Base-by-base conservation (phyloP, 306 rosid genomes). In the Dryas alaskensis region DNA sequence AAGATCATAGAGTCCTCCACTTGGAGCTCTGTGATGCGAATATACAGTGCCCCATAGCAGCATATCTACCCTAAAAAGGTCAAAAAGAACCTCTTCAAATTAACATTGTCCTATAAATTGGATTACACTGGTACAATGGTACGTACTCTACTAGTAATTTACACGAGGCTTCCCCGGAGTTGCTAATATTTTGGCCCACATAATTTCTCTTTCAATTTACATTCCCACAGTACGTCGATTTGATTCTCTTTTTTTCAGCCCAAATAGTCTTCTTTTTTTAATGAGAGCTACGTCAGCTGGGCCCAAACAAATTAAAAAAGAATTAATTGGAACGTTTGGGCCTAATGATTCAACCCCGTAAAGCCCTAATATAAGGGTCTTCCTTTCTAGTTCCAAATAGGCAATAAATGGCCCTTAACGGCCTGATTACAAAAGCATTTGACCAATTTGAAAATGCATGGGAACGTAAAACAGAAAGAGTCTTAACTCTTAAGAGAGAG, bases 301-400 rank as follows among this genome's bases (percentile, higher is more conserved):
- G 10, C 75, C 54, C 16, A 55, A 57, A 11, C 1, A 6, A 4
- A 51, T 5, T 31, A 7, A 2, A 50, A 25, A 50, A 14, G 1
- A 16, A 14, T 31, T 31, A 31, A 31, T 31, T 2, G 2, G 37
- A 69, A 69, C n/a, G 60, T 52, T 52, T 51, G 61, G 73, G 46
- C 73, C 9, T 8, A 7, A 52, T 37, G 39, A 43, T 71, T 71
- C 66, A 57, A 71, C 16, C 45, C 57, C 25, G 0, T 1, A 72
- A 72, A 57, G 66, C 67, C 57, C n/a, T 25, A 45, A 72, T 25
- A 13, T 31, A 19, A 10, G 67, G 76, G 67, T 72, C 57, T 14
- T 3, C 67, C 40, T 63, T 27, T 67, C 51, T 45, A 59, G 22
- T 25, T 51, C 76, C 37, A 7, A 46, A 50, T n/a, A 57, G 76